Percentiles rank a stretch among this genome's conserved stretches.
These are phyloP conservation scores for Hyaloperonospora brassicae DNA, from an alignment of 352 stramenopile genomes.

Conservation along the genomic window DNA sequence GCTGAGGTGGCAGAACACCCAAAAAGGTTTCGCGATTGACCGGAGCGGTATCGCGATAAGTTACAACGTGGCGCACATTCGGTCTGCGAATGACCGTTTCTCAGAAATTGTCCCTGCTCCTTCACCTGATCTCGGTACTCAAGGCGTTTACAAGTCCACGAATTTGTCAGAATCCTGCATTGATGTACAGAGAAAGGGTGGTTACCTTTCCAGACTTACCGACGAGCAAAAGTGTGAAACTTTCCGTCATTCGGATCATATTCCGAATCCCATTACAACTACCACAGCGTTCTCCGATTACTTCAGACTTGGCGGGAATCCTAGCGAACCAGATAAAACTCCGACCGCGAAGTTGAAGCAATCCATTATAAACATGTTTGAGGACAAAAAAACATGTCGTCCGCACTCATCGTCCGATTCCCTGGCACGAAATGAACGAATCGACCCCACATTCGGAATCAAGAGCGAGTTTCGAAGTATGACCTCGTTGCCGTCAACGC, in stretches of 20 bases:
- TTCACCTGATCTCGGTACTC: not conserved
- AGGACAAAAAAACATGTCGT: constrained; percentile 18
- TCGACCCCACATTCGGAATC: constrained; percentile 8
- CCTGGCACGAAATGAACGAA: not conserved
- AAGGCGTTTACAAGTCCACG: constrained; percentile 2
- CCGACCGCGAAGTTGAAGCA: constrained; percentile 23
- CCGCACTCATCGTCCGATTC: constrained; percentile 6
- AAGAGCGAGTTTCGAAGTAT: constrained; percentile 62
- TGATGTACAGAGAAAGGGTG: constrained; percentile 6
- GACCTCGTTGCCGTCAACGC: constrained; percentile 42
- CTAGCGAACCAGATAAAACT: constrained; percentile 2
- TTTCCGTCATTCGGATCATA: constrained; percentile 46
- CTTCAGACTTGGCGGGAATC: constrained; percentile 25
- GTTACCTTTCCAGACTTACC: constrained; percentile 19
- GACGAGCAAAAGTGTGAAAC: constrained; percentile 46
- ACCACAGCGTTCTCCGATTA: constrained; percentile 68
- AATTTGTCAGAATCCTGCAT: constrained; percentile 3
- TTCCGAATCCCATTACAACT: constrained; percentile 61
- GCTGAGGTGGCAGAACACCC: constrained; percentile 65
- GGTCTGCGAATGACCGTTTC: constrained; percentile 16
- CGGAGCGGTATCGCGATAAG: constrained; percentile 51
- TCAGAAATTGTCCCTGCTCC: not conserved
- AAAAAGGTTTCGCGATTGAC: constrained; percentile 56
- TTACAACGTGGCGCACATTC: constrained; percentile 48
- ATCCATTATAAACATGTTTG: constrained; percentile 45